These are phyloP conservation scores for Sporodiniella umbellata DNA, from an alignment of 371 early-diverging fungal species.

Conservation along the genomic window DNA sequence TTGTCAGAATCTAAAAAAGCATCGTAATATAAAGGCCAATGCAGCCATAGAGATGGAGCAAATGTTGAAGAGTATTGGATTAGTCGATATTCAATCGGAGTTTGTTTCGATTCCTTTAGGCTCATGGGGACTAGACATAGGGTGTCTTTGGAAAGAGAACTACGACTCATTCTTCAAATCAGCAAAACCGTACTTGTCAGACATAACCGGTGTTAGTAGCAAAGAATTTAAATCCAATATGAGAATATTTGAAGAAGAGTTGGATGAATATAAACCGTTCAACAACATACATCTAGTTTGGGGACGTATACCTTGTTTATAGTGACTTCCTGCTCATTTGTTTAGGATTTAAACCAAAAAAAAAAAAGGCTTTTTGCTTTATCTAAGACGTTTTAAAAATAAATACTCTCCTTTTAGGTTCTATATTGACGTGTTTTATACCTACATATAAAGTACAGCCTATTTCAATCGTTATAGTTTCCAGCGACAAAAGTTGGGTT, in stretches of 20 bases:
- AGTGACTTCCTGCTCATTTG: no score
- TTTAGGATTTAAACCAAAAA: no score
- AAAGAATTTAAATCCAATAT: conserved; percentile 1
- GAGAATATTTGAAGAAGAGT: conserved; percentile 1
- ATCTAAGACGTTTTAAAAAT: no score
- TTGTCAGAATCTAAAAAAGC: neutral
- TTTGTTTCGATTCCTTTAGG: conserved; percentile 22
- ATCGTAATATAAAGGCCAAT: conserved; percentile 3
- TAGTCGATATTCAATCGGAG: conserved; percentile 5
- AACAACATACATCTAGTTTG: conserved; percentile 15
- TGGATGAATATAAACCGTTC: conserved; percentile 10
- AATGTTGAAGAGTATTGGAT: conserved; percentile 6
- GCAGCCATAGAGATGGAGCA: conserved; percentile 10
- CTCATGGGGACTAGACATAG: conserved; percentile 23
- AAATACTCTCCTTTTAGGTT: no score
- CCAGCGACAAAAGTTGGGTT: no score
- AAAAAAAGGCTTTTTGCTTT: no score
- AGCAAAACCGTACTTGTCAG: conserved; percentile 7
- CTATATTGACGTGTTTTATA: no score
- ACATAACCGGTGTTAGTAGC: conserved; percentile 2
- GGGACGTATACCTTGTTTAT: conserved; percentile 5
- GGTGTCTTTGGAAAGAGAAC: conserved; percentile 17
- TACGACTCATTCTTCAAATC: conserved; percentile 5
- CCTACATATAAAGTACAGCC: no score
- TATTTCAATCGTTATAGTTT: no score